Evolutionary conservation across 176 grass and related monocot species (phyloP), one percentile per base, ranked within the genome.

Genomic region (Oryza rufipogon): DNA sequence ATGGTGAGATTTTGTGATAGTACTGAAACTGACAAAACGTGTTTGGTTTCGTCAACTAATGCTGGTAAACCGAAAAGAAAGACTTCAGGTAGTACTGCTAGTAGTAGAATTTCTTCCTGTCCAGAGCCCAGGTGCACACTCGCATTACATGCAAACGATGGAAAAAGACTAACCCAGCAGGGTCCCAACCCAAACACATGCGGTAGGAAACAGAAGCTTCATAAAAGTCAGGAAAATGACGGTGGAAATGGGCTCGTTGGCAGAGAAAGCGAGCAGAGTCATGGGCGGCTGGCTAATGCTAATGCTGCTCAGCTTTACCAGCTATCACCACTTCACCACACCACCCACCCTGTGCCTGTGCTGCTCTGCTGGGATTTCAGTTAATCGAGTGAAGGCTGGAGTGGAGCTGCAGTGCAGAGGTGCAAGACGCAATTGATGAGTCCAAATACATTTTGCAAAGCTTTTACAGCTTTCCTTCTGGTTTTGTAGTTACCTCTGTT

Each of bases 401-500:
- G 25, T 49, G 16, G 20, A 23, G 79, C 8, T 44, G 68, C 68
- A 63, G 81, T 11, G 56, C 64, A 66, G n/a, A 19, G 36, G 23
- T 30, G 36, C 47, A 20, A 20, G 64, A 14, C 1, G 67, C 75
- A 79, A 60, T 78, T 15, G 75, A 88, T 78, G 80, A 10, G 32
- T 45, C 46, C 73, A 54, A 15, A 5, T 26, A 47, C 64, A 73
- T 64, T 11, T 41, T 22, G 16, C 70, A 30, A 30, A 69, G n/a
- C 74, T 78, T 85, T 77, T 77, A 77, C 73, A 77, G 48, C 49
- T 44, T 77, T 70, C 44, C 17, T 12, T 64, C 14, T 47, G 7
- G 1, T 36, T 6, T 41, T 22, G 0, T 61, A n/a, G 51, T 61
- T 61, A 22, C 19, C 20, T 61, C 47, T 2, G 4, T 71, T 42